Evolutionary conservation across 2,329 filamentous ascomycete genomes (phyloP).

Genomic region (Verticillium tricorpus): DNA sequence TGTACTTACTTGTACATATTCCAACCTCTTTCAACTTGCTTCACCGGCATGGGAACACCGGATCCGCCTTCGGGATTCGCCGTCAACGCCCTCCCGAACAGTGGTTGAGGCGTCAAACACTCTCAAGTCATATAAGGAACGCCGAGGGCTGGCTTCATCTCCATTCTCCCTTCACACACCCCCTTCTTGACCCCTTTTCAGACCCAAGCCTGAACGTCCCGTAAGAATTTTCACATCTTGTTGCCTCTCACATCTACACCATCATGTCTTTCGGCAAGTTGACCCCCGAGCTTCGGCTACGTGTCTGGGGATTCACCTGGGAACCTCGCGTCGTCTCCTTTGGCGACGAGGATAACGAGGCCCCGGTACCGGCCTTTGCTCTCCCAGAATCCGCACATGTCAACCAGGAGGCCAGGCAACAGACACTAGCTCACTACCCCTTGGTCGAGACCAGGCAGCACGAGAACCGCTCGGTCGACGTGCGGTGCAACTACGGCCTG

Average conservation of each 20-base stretch:
- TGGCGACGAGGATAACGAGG: background rate
- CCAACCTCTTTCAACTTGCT: background rate
- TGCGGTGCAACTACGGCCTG: background rate
- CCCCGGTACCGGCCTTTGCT: background rate
- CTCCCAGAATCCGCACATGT: background rate
- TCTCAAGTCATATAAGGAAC: background rate
- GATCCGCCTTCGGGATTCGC: background rate
- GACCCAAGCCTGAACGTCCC: too few species aligned
- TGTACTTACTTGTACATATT: too few species aligned
- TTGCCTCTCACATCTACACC: background rate
- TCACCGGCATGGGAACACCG: background rate
- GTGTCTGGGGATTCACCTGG: background rate
- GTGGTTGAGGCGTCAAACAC: background rate
- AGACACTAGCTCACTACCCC: background rate
- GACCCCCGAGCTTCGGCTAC: background rate
- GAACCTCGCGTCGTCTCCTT: background rate
- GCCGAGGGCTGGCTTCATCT: background rate
- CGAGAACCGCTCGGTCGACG: background rate
- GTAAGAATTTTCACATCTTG: background rate
- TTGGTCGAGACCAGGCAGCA: background rate
- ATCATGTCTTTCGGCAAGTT: background rate
- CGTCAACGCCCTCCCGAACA: background rate
- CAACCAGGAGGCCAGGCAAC: background rate
- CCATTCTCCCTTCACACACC: too few species aligned
- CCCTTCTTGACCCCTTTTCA: background rate